Percentiles rank a stretch among this genome's conserved stretches.
Evolutionary conservation across 768 basidiomycete species (phyloP).

Genomic region (Hypsizygus marmoreus): DNA sequence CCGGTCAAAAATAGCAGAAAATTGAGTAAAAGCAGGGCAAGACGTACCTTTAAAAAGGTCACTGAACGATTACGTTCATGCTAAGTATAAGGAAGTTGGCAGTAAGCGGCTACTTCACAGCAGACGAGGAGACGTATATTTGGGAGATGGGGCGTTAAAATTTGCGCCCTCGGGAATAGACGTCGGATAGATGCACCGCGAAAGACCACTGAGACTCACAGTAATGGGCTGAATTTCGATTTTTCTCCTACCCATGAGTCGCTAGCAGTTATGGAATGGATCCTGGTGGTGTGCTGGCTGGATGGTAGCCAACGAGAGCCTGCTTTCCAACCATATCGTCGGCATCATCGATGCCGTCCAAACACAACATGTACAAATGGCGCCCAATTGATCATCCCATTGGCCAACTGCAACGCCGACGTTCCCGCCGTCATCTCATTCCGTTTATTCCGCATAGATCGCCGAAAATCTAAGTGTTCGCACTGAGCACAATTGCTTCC

Average conservation of each 20-base stretch:
- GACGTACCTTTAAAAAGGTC: conserved; percentile 82
- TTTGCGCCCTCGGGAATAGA: neutral
- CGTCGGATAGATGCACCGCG: conserved; percentile 23
- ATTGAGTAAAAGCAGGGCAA: conserved; percentile 25
- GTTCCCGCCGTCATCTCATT: conserved; percentile 7
- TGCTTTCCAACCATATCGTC: conserved; percentile 12
- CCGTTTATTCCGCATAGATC: conserved; percentile 8
- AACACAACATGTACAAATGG: conserved; percentile 10
- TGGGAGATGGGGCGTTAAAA: conserved; percentile 13
- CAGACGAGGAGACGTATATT: conserved; percentile 21
- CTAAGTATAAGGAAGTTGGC: conserved; percentile 50
- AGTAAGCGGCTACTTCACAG: conserved; percentile 7
- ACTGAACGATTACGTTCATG: conserved; percentile 91
- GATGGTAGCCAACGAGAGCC: conserved; percentile 9
- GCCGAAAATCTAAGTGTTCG: too few species aligned
- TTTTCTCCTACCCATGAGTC: conserved; percentile 67
- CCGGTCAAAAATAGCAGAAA: conserved; percentile 64
- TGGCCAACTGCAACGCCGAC: conserved; percentile 5
- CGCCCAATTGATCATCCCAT: conserved; percentile 8
- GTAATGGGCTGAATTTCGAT: conserved; percentile 82
- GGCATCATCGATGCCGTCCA: conserved; percentile 10
- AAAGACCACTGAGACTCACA: conserved; percentile 40
- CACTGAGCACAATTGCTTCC: too few species aligned
- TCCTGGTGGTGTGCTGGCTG: conserved; percentile 22
- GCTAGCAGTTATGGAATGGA: conserved; percentile 21